Base-by-base conservation (phyloP, 352 stramenopile species). In the Phytophthora quininea region DNA sequence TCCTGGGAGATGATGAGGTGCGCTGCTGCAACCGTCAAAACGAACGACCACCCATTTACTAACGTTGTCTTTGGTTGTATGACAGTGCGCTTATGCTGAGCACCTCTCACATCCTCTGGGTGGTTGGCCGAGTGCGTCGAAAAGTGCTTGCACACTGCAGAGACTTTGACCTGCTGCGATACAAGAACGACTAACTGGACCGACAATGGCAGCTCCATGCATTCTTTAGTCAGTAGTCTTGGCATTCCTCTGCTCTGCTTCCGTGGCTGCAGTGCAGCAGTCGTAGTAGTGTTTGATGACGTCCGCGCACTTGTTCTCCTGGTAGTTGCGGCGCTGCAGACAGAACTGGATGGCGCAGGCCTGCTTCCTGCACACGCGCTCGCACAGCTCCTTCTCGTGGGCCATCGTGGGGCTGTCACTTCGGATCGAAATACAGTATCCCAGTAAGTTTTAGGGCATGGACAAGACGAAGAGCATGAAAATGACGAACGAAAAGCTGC, bases 261-360 rank as follows among this genome's bases (percentile, higher is more conserved):
- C 45, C 53, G 82, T 89, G 51, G 70, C 82, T 38, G 73, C 62
- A 14, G 75, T 57, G 66, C 84, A 93, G 68, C 88, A 96, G 51
- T 90, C 75, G 57, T 89, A 90, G 61, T 92, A 94, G 11, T 72
- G 74, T 48, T 88, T 65, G 54, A 96, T 92, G 29, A 81, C 69
- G 8, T 69, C 72, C 14, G 66, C 55, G 65, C 88, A 96, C 52
- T 76, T 82, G 67, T 43, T 83, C 63, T 96, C 85, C 62, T 96
- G 84, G 58, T 96, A 94, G 29, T 74, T 73, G 49, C 69, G 72
- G 15, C 80, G 84, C 76, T 91, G 78, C 37, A 96, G 73, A 76
- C 88, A 96, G 61, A 82, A 81, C 73, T 96, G 88, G 73, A 94
- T 94, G 46, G 83, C 83, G 50, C 86, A 96, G 15, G 86, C 88